phyloP scores from a whole-genome alignment of 2,329 filamentous ascomycete species.

The Zymoseptoria passerinii region DNA sequence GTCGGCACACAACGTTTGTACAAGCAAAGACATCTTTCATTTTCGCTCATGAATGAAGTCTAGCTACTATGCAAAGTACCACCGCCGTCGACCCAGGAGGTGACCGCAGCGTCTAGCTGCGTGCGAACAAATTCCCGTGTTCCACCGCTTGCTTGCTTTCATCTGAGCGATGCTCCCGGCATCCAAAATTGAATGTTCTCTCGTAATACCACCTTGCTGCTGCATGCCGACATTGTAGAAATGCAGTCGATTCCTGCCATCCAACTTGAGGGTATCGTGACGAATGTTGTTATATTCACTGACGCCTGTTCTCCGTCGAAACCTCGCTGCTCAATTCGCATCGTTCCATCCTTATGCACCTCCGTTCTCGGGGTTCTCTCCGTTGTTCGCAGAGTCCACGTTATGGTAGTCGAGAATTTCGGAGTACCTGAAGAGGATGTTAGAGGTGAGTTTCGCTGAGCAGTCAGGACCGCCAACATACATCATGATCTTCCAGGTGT shows the following conservation, averaged over 20 bases:
- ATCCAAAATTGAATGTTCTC: neutral
- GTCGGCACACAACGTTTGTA: neutral
- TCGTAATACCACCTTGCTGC: neutral
- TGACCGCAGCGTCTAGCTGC: neutral
- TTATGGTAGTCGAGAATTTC: slow-evolving; percentile 99
- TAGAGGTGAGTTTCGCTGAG: neutral
- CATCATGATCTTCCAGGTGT: slow-evolving; percentile 99
- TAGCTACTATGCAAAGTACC: slow-evolving; percentile 4
- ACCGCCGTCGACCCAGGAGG: neutral
- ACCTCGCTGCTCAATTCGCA: neutral
- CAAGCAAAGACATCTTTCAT: neutral
- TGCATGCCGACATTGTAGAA: neutral
- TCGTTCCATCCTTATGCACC: slow-evolving; percentile 5
- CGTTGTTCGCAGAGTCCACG: slow-evolving; percentile 51
- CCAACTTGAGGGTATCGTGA: neutral
- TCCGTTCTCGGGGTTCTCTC: slow-evolving; percentile 13
- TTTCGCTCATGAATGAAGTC: neutral
- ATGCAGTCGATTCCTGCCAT: neutral
- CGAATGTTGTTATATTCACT: neutral
- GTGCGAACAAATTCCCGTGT: neutral
- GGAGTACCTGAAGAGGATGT: slow-evolving; percentile 64
- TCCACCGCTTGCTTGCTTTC: neutral
- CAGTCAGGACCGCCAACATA: slow-evolving; percentile 39
- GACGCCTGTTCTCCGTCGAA: neutral
- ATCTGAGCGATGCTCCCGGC: neutral